Percentiles rank a stretch among this genome's conserved stretches.
These are phyloP conservation scores for Plasmopara muralis DNA, from an alignment of 352 stramenopile genomes.

Conservation along the genomic window DNA sequence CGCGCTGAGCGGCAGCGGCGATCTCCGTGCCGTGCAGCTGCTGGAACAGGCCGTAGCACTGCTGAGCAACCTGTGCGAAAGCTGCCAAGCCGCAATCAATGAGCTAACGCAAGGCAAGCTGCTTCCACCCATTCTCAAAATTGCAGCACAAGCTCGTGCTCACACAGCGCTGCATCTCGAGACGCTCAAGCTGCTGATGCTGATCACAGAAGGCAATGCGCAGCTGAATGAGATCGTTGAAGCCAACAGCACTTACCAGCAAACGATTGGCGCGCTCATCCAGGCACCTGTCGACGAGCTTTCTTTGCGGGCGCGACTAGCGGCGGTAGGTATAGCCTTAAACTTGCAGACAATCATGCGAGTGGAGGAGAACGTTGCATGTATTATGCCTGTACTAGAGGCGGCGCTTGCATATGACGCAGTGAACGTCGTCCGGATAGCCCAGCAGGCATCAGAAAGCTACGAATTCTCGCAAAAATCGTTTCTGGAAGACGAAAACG, in stretches of 20 bases:
- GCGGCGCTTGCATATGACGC: constrained; percentile 73
- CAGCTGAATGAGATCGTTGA: constrained; percentile 64
- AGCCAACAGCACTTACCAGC: constrained; percentile 53
- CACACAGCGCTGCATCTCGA: constrained; percentile 63
- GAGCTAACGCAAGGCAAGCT: constrained; percentile 73
- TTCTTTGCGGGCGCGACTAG: constrained; percentile 39
- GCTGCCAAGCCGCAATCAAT: constrained; percentile 68
- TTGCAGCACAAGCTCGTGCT: constrained; percentile 42
- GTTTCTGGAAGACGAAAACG: constrained; percentile 55
- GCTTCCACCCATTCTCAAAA: constrained; percentile 68
- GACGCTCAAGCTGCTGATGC: constrained; percentile 73
- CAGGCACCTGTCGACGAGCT: constrained; percentile 51
- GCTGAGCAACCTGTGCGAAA: constrained; percentile 80
- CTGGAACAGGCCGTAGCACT: constrained; percentile 78
- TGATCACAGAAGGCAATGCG: constrained; percentile 79
- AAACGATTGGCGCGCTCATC: constrained; percentile 58
- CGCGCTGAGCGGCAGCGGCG: constrained; percentile 46
- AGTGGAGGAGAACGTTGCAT: constrained; percentile 57
- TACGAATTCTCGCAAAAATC: constrained; percentile 52
- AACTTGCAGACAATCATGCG: constrained; percentile 75
- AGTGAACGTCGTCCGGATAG: constrained; percentile 63
- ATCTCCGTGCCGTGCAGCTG: constrained; percentile 62
- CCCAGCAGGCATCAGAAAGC: constrained; percentile 57
- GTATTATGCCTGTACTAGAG: constrained; percentile 64
- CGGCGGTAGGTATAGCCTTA: constrained; percentile 71